phyloP scores from a whole-genome alignment of 768 basidiomycete genomes.

The Calocybe cyanea region DNA sequence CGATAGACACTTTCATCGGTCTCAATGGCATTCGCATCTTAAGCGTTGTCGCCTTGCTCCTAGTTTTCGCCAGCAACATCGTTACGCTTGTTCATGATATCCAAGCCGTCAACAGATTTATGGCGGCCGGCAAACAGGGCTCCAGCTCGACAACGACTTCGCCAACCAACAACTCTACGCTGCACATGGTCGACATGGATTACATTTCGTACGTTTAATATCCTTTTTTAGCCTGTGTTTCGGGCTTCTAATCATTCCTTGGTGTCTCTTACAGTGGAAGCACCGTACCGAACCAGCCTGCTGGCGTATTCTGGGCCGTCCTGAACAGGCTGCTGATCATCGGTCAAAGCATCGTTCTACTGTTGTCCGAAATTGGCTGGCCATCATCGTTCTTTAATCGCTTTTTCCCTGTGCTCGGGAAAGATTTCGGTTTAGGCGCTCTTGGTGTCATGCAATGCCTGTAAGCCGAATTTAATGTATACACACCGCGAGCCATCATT shows the following conservation, averaged over 20 bases:
- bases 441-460: conserved; percentile 86
- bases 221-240: conserved; percentile 1
- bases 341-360: conserved; percentile 75
- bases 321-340: conserved; percentile 85
- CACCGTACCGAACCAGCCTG: conserved; percentile 89
- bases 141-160: conserved; percentile 21
- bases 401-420: conserved; percentile 85
- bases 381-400: conserved; percentile 74
- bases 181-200: conserved; percentile 52
- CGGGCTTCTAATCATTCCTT: conserved; percentile 3
- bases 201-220: conserved; percentile 63
- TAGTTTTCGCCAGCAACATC: conserved; percentile 79
- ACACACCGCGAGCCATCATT: background rate
- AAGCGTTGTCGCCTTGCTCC: conserved; percentile 73
- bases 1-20: conserved; percentile 69
- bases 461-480: conserved; percentile 32
- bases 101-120: conserved; percentile 67
- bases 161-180: conserved; percentile 15
- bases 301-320: conserved; percentile 89
- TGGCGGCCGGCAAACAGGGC: conserved; percentile 32
- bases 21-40: conserved; percentile 77
- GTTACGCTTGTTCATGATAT: conserved; percentile 71
- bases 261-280: conserved; percentile 41
- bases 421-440: conserved; percentile 80
- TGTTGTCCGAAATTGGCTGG: conserved; percentile 83